Conservation (phyloP, 1,139 yeast species). For the Candida neerlandica region DNA sequence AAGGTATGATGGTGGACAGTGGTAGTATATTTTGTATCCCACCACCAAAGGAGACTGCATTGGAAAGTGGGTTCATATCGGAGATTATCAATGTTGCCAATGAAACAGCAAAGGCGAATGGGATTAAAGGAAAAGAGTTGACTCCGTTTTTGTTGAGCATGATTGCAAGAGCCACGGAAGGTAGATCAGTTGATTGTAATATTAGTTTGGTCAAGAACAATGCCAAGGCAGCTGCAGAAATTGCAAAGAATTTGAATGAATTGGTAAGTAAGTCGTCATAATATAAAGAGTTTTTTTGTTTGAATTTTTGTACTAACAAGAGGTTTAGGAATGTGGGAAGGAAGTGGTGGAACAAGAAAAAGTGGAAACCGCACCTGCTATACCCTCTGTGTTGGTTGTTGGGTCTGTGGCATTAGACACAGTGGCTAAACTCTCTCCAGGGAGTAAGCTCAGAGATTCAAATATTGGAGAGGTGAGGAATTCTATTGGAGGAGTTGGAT, state of each 20-base stretch:
- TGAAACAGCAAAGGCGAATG: conserved; percentile 52
- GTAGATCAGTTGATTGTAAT: conserved; percentile 71
- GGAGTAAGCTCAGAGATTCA: conserved; percentile 56
- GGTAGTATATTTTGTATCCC: conserved; percentile 85
- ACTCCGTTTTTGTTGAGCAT: conserved; percentile 76
- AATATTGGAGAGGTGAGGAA: conserved; percentile 65
- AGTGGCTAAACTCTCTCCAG: conserved; percentile 44
- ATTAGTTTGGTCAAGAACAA: conserved; percentile 77
- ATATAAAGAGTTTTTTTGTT: too few species aligned
- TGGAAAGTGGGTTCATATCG: conserved; percentile 56
- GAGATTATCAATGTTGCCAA: conserved; percentile 61
- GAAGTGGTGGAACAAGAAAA: not conserved
- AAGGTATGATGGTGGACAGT: conserved; percentile 55
- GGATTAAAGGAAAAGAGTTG: conserved; percentile 68
- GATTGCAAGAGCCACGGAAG: conserved; percentile 68
- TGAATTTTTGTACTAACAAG: not conserved
- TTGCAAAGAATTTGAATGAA: conserved; percentile 56
- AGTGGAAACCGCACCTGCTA: conserved; percentile 6
- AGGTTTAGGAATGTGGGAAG: not conserved
- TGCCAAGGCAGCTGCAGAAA: conserved; percentile 66
- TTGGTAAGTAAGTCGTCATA: conserved; percentile 35
- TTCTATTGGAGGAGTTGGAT: conserved; percentile 84
- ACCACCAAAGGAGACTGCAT: conserved; percentile 67
- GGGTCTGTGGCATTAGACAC: conserved; percentile 83
- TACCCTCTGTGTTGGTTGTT: conserved; percentile 45